Conservation (phyloP, 2,329 filamentous ascomycete species). For the Alternaria triticina region DNA sequence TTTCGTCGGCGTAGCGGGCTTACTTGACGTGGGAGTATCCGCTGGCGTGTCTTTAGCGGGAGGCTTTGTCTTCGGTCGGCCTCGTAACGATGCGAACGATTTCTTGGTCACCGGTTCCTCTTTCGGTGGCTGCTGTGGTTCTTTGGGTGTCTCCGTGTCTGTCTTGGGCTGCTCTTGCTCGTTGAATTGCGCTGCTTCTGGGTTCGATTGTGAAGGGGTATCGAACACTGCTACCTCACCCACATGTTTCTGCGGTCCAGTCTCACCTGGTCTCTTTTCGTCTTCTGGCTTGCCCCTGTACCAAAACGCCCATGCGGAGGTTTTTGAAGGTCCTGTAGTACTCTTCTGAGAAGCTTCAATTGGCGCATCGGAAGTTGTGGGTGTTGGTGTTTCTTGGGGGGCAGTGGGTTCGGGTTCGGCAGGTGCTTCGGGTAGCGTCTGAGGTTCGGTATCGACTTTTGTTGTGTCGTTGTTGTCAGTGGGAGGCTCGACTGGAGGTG, state of each 20-base stretch:
- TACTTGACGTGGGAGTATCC: constrained; percentile 44
- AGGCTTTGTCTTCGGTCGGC: constrained; percentile 35
- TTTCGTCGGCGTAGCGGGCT: constrained; percentile 42
- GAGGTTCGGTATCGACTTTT: constrained; percentile 13
- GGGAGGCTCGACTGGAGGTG: constrained; percentile 24
- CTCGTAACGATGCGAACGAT: constrained; percentile 41
- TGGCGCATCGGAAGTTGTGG: constrained; percentile 13
- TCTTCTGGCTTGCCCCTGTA: constrained; percentile 63
- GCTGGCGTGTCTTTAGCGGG: constrained; percentile 22
- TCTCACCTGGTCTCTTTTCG: constrained; percentile 61
- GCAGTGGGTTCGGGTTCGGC: constrained; percentile 2
- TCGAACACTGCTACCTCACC: constrained; percentile 58
- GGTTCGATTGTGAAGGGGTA: constrained; percentile 57
- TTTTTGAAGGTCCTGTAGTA: constrained; percentile 52
- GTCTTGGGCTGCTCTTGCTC: constrained; percentile 44
- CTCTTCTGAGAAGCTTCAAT: constrained; percentile 10
- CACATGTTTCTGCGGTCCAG: constrained; percentile 63
- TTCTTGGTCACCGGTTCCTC: constrained; percentile 32
- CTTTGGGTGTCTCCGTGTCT: constrained; percentile 22
- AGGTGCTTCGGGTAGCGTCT: background rate
- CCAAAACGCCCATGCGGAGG: constrained; percentile 83
- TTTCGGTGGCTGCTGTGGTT: constrained; percentile 19
- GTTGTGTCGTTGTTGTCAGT: constrained; percentile 6
- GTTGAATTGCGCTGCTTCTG: constrained; percentile 60
- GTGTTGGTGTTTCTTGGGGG: background rate